Conservation (phyloP, 306 rosid genomes). For the Sindora glabra region DNA sequence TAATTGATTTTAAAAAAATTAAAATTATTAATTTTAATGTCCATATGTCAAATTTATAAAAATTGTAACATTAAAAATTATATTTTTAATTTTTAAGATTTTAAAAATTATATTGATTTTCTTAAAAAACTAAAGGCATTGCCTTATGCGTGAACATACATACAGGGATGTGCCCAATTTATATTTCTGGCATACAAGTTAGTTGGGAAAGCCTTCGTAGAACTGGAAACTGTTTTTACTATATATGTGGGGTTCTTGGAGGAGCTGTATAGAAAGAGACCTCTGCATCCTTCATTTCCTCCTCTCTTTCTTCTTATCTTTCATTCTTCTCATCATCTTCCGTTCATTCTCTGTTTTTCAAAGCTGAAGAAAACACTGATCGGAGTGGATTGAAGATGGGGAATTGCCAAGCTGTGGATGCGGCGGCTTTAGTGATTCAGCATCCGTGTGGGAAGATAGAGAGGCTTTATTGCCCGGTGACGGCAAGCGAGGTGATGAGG, state of each 20-base stretch:
- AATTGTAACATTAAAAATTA: too few species aligned
- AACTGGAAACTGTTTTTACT: slow-evolving; percentile 16
- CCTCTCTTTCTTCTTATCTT: slow-evolving; percentile 21
- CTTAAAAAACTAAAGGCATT: too few species aligned
- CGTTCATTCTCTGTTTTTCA: background rate
- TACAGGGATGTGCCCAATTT: too few species aligned
- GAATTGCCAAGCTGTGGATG: slow-evolving; percentile 93
- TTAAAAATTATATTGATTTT: too few species aligned
- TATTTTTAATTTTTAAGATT: too few species aligned
- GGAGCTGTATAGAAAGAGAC: slow-evolving; percentile 85
- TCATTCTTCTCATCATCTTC: slow-evolving; percentile 3
- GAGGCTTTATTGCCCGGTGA: slow-evolving; percentile 66
- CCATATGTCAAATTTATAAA: too few species aligned
- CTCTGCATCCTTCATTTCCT: slow-evolving; percentile 27
- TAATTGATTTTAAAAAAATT: too few species aligned
- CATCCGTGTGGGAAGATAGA: slow-evolving; percentile 90
- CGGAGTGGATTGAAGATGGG: slow-evolving; percentile 44
- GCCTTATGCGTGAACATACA: too few species aligned
- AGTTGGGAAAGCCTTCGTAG: slow-evolving; percentile 42
- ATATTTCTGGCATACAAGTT: slow-evolving; percentile 36
- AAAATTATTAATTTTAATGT: too few species aligned
- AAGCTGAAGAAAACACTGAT: background rate
- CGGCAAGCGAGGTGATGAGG: slow-evolving; percentile 83
- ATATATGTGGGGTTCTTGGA: slow-evolving; percentile 33
- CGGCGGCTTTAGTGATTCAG: slow-evolving; percentile 91